Evolutionary conservation across 495 filamentous ascomycete species (phyloP), one percentile per base, ranked within the genome.

Genomic region (Penicillium odoratum): DNA sequence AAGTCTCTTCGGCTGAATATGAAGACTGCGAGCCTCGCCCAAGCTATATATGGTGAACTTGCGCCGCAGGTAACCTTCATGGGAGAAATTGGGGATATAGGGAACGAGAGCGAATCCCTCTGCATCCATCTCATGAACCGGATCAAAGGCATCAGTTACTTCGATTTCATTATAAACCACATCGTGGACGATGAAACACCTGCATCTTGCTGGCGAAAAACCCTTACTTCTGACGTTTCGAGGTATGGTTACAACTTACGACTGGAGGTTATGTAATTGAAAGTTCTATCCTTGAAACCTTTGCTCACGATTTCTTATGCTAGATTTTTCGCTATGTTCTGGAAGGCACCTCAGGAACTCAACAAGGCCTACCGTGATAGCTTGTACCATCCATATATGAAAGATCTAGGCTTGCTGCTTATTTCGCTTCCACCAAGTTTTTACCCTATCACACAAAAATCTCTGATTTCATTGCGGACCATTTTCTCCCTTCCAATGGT

Each of bases 401-500:
- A 53, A 47, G 73, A 75, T 7, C 61, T 76, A 1, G 16, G 26
- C 10, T 10, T 46, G 9, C 21, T 46, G 10, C 44, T 26, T 46
- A 21, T 8, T 28, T 28, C 44, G 8, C 44, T 46, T 26, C 21
- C 21, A 26, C 7, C 5, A 26, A 21, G 44, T 6, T 46, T 46
- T 9, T 59, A 60, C 18, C 60, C 66, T 3, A 62, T 71, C 7
- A 71, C 75, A 29, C 61, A 64, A 4, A 55, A 58, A 3, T 67
- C 58, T 53, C 50, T 76, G 28, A 54, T 61, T 31, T 65, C 65
- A 13, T 54, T 75, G 34, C 55, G 65, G 5, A 50, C 45, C 15
- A 73, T 74, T 50, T 52, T 72, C 33, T 73, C 69, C 16, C 64
- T 77, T 7, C 73, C 72, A n/a, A 74, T 70, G 62, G 74, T 73